Conservation (phyloP, 2,329 filamentous ascomycete genomes). For the Arthrobotrys iridis region DNA sequence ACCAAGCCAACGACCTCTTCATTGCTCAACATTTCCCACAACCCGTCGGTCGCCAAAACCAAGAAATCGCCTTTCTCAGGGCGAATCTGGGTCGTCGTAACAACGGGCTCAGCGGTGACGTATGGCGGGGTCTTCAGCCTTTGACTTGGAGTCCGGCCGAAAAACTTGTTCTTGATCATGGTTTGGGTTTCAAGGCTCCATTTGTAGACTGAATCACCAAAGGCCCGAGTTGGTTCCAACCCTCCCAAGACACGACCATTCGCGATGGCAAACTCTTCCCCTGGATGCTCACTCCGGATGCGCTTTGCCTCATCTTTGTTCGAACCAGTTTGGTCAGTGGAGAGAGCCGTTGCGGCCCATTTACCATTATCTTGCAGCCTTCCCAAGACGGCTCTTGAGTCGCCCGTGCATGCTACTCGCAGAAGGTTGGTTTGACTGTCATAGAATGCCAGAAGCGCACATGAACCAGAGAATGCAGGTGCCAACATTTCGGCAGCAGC, state of each 20-base stretch:
- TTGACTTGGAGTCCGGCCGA: constrained; percentile 79
- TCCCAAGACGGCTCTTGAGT: constrained; percentile 93
- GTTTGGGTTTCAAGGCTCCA: constrained; percentile 88
- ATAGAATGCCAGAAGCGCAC: constrained; percentile 94
- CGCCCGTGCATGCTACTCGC: constrained; percentile 93
- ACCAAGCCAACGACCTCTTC: constrained; percentile 97
- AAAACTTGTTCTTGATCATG: constrained; percentile 84
- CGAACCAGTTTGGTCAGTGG: constrained; percentile 90
- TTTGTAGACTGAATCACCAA: constrained; percentile 97
- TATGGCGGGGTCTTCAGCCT: constrained; percentile 92
- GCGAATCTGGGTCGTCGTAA: constrained; percentile 91
- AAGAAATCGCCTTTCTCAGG: constrained; percentile 93
- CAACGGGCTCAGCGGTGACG: constrained; percentile 92
- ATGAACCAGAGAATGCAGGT: constrained; percentile 95
- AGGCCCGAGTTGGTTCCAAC: constrained; percentile 90
- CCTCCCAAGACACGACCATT: constrained; percentile 92
- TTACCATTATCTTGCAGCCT: constrained; percentile 79
- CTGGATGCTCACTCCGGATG: constrained; percentile 85
- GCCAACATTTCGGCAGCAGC: constrained; percentile 90
- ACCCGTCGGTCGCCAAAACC: constrained; percentile 92
- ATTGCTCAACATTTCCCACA: constrained; percentile 99
- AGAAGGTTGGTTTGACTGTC: constrained; percentile 86
- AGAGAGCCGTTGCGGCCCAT: constrained; percentile 90
- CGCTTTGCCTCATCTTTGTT: constrained; percentile 85
- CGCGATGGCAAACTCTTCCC: constrained; percentile 84